Percentiles rank a stretch among this genome's conserved stretches.
Conservation (phyloP, 2,329 filamentous ascomycete genomes). For the Hymenoscyphus salicellus region DNA sequence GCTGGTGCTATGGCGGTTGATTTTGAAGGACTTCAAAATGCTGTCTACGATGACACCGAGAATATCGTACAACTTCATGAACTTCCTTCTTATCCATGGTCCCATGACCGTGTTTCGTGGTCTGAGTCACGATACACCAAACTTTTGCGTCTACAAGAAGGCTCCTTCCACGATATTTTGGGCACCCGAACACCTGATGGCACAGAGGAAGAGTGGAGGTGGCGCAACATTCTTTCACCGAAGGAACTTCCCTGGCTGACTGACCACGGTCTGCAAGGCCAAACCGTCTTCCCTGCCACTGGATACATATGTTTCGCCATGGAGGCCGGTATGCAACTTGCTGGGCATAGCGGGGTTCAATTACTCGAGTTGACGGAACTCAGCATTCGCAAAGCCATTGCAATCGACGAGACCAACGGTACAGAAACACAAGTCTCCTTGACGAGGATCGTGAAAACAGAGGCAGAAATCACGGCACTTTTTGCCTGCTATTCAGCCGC, state of each 20-base stretch:
- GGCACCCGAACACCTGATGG: conserved; percentile 15
- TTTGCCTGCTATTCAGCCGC: conserved; percentile 19
- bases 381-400: neutral
- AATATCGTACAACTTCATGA: conserved; percentile 27
- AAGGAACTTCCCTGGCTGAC: conserved; percentile 43
- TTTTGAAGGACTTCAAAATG: neutral
- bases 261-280: conserved; percentile 41
- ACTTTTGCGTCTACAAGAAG: conserved; percentile 42
- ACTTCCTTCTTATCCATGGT: conserved; percentile 51
- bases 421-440: conserved; percentile 16
- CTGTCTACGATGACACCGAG: conserved; percentile 37
- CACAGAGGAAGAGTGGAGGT: conserved; percentile 10
- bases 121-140: conserved; percentile 41
- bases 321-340: conserved; percentile 29
- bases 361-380: neutral
- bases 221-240: conserved; percentile 8
- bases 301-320: conserved; percentile 43
- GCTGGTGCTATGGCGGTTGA: neutral
- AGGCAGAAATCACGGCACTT: conserved; percentile 23
- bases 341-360: neutral
- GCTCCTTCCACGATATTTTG: conserved; percentile 41
- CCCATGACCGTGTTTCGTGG: conserved; percentile 50
- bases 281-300: conserved; percentile 43
- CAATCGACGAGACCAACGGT: neutral
- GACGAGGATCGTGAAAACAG: neutral